A percentile compares a stretch with the other conserved stretches of the same genome.
phyloP scores from a whole-genome alignment of 371 early-diverging fungal species.

The Mortierella sp. region DNA sequence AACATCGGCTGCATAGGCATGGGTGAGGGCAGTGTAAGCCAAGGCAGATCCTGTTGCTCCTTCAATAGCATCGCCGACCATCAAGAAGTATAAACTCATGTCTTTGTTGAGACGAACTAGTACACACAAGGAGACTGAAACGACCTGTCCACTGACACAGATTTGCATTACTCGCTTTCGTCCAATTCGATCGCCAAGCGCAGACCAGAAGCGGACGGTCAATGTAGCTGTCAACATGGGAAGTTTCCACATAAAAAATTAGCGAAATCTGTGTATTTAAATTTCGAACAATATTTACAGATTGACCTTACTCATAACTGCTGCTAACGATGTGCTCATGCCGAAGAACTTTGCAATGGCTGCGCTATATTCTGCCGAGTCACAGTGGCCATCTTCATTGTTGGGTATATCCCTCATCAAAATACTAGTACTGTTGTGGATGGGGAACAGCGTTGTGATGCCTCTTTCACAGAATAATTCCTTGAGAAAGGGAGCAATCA shows the following conservation, averaged over 20 bases:
- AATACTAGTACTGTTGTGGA: not conserved
- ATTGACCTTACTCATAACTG: slow-evolving; percentile 9
- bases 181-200: slow-evolving; percentile 29
- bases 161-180: slow-evolving; percentile 20
- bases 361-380: slow-evolving; percentile 40
- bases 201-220: slow-evolving; percentile 32
- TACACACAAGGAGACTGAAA: slow-evolving; percentile 6
- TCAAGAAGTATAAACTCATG: slow-evolving; percentile 14
- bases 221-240: slow-evolving; percentile 10
- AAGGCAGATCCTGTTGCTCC: slow-evolving; percentile 19
- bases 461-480: slow-evolving; percentile 38
- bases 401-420: not conserved
- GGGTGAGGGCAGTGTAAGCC: slow-evolving; percentile 15
- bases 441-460: slow-evolving; percentile 24
- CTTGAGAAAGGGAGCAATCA: slow-evolving; percentile 15
- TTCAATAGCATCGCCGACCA: slow-evolving; percentile 20
- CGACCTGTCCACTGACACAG: slow-evolving; percentile 6
- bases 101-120: slow-evolving; percentile 12
- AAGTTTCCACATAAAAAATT: no score
- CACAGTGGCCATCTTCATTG: slow-evolving; percentile 11
- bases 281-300: no score
- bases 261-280: no score
- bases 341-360: slow-evolving; percentile 40
- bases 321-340: slow-evolving; percentile 9
- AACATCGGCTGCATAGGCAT: slow-evolving; percentile 37